phyloP scores from a whole-genome alignment of 2,329 filamentous ascomycete genomes.

The Colletotrichum endophyticum region DNA sequence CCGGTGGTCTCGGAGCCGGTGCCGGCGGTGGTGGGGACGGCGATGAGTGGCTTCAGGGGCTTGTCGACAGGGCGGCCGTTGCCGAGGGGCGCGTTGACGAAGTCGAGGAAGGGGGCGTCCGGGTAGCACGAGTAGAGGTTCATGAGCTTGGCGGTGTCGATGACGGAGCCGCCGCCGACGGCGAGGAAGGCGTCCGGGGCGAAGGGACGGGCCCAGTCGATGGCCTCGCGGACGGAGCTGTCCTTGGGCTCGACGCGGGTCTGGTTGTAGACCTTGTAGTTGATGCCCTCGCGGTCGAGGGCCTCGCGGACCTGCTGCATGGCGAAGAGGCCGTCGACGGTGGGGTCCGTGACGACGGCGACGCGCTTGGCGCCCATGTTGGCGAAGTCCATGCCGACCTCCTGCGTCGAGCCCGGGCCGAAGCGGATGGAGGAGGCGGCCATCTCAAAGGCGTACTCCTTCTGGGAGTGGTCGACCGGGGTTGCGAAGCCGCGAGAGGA shows the following conservation, averaged over 20 bases:
- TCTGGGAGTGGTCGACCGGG: slow-evolving; percentile 66
- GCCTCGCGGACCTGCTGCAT: slow-evolving; percentile 90
- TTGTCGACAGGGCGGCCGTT: slow-evolving; percentile 80
- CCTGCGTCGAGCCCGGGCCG: slow-evolving; percentile 89
- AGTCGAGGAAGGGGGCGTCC: slow-evolving; percentile 93
- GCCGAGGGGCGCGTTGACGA: slow-evolving; percentile 93
- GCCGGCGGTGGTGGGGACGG: slow-evolving; percentile 82
- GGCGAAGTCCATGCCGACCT: slow-evolving; percentile 97
- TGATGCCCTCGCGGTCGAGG: slow-evolving; percentile 77
- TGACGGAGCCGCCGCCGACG: slow-evolving; percentile 91
- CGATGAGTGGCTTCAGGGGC: slow-evolving; percentile 76
- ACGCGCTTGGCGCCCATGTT: slow-evolving; percentile 89
- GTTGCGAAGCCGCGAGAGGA: slow-evolving; percentile 61
- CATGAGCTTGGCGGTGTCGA: slow-evolving; percentile 98
- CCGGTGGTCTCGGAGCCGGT: slow-evolving; percentile 95
- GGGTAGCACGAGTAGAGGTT: slow-evolving; percentile 93
- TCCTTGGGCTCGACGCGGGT: slow-evolving; percentile 93
- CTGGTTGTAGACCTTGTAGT: slow-evolving; percentile 81
- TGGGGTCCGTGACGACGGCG: slow-evolving; percentile 88
- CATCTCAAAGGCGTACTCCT: slow-evolving; percentile 99
- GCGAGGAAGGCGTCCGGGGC: slow-evolving; percentile 88
- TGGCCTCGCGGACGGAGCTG: slow-evolving; percentile 87
- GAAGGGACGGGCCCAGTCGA: slow-evolving; percentile 82
- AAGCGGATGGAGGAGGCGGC: slow-evolving; percentile 94
- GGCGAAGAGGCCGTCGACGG: slow-evolving; percentile 80